Evolutionary conservation across 164 flowering plant genomes (phyloP).

Genomic region (Amborella trichopoda): DNA sequence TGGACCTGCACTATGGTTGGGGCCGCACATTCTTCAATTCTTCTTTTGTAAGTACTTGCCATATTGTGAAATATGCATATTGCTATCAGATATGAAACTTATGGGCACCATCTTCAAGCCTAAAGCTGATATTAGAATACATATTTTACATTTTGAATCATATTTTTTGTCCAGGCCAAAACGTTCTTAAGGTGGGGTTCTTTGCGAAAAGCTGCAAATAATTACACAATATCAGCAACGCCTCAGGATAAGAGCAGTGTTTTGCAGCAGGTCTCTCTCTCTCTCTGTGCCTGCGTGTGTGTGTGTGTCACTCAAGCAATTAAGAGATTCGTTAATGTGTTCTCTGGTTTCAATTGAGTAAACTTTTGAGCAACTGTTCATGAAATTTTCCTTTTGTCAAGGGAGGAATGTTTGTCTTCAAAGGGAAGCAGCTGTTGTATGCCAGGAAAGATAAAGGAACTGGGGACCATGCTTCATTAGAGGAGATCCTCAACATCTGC

Average conservation of each 20-base stretch:
- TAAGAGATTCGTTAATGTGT: too few relatives aligned
- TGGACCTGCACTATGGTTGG: conserved; percentile 78
- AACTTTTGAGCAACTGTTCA: too few relatives aligned
- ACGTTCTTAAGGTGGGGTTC: conserved; percentile 54
- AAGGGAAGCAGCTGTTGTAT: conserved; percentile 72
- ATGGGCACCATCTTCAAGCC: too few relatives aligned
- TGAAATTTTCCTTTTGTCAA: too few relatives aligned
- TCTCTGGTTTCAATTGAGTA: too few relatives aligned
- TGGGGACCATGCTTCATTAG: conserved; percentile 87
- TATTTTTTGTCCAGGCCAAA: too few relatives aligned
- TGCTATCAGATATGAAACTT: too few relatives aligned
- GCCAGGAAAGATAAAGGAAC: conserved; percentile 92
- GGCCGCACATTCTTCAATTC: conserved; percentile 93
- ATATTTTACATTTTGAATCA: too few relatives aligned
- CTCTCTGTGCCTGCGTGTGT: too few relatives aligned
- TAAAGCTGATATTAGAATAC: too few relatives aligned
- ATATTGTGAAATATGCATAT: too few relatives aligned
- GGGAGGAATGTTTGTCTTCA: conserved; percentile 97
- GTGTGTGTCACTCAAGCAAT: too few relatives aligned
- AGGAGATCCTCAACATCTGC: conserved; percentile 52
- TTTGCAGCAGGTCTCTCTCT: conserved; percentile 86
- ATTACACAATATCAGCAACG: conserved; percentile 76
- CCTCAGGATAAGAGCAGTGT: conserved; percentile 79
- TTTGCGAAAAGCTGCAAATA: conserved; percentile 46
- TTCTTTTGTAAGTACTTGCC: conserved; percentile 63